Conservation (phyloP, 2,329 filamentous ascomycete species). For the Fusarium sulawesiense region DNA sequence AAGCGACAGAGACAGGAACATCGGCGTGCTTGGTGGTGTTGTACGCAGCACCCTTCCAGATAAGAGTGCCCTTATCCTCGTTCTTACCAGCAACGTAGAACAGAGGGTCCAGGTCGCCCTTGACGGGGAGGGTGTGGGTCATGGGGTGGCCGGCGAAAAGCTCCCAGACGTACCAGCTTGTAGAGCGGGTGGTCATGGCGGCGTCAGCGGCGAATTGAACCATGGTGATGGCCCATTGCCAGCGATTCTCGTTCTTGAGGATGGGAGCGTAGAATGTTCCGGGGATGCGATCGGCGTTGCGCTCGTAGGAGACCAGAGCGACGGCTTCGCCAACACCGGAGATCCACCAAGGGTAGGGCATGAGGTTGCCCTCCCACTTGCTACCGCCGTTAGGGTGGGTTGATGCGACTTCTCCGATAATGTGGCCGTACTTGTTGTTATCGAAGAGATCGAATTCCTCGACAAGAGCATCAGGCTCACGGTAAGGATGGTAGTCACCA, state of each 20-base stretch:
- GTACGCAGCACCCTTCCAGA: constrained; percentile 66
- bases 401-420: constrained; percentile 64
- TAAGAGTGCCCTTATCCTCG: constrained; percentile 53
- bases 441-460: constrained; percentile 65
- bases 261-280: constrained; percentile 64
- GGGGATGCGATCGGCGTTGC: constrained; percentile 69
- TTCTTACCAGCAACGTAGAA: constrained; percentile 64
- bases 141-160: constrained; percentile 60
- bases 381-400: constrained; percentile 64
- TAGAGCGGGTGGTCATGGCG: constrained; percentile 60
- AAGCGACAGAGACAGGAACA: constrained; percentile 59
- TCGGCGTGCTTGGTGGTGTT: constrained; percentile 60
- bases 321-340: constrained; percentile 71
- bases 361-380: constrained; percentile 58
- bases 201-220: constrained; percentile 62
- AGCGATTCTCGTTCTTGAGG: constrained; percentile 62
- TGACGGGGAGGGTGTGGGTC: constrained; percentile 59
- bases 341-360: constrained; percentile 66
- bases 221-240: constrained; percentile 64
- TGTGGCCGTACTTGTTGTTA: constrained; percentile 53
- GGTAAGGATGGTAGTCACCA: constrained; percentile 65
- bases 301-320: constrained; percentile 72
- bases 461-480: constrained; percentile 62
- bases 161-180: constrained; percentile 63
- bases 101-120: constrained; percentile 56